Percentiles rank a stretch among this genome's conserved stretches.
Evolutionary conservation across 2,329 filamentous ascomycete genomes (phyloP).

Genomic region (Aureobasidium zeae): DNA sequence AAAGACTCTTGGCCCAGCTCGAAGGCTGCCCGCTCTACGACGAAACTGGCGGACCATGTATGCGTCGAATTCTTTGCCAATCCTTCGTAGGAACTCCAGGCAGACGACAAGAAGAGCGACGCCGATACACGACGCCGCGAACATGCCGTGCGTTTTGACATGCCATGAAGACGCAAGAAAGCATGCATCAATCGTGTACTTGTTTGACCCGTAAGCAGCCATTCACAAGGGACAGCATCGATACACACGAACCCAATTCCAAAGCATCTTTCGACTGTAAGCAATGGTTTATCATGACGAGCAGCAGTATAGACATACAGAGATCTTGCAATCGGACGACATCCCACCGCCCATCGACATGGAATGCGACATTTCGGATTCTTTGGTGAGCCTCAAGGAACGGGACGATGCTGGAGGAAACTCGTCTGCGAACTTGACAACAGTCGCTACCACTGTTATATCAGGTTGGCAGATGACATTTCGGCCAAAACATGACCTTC

Average conservation of each 20-base stretch:
- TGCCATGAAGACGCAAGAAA: conserved; percentile 65
- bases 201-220: too few relatives aligned
- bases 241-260: too few relatives aligned
- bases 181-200: conserved; percentile 59
- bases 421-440: not conserved
- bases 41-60: conserved; percentile 36
- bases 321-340: conserved; percentile 29
- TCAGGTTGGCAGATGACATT: not conserved
- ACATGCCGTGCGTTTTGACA: conserved; percentile 59
- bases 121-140: conserved; percentile 72
- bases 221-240: too few relatives aligned
- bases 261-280: conserved; percentile 54
- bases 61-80: conserved; percentile 63
- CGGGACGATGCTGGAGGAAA: not conserved
- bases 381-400: not conserved
- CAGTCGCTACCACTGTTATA: not conserved
- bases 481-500: not conserved
- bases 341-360: not conserved
- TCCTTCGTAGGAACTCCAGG: conserved; percentile 63
- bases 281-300: not conserved
- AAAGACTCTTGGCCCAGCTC: not conserved
- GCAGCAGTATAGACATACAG: conserved; percentile 23
- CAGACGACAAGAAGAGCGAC: conserved; percentile 62
- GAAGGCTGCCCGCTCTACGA: not conserved
- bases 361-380: not conserved